Evolutionary conservation across 2,329 filamentous ascomycete genomes (phyloP).

Genomic region (Diaporthe humulicola): DNA sequence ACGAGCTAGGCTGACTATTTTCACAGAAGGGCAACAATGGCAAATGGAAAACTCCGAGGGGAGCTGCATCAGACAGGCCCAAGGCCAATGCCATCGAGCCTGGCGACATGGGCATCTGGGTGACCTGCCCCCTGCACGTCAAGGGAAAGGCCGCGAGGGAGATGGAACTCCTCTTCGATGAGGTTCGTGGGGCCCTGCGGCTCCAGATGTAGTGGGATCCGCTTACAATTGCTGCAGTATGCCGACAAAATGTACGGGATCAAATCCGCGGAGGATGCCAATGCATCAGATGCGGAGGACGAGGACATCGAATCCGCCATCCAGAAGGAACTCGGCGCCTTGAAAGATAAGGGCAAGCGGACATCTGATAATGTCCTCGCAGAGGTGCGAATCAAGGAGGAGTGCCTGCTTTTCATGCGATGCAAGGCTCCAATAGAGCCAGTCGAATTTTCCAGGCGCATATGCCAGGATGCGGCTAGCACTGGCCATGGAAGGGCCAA

Average conservation of each 20-base stretch:
- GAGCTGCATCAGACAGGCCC: slow-evolving; percentile 57
- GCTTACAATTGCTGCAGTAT: slow-evolving; percentile 63
- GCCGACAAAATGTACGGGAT: slow-evolving; percentile 73
- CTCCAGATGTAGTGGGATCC: neutral
- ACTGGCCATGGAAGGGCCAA: slow-evolving; percentile 50
- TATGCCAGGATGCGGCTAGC: slow-evolving; percentile 62
- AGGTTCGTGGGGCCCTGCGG: slow-evolving; percentile 60
- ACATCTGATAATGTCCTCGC: slow-evolving; percentile 63
- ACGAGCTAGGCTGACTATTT: slow-evolving; percentile 5
- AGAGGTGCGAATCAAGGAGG: slow-evolving; percentile 67
- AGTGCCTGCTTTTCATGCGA: slow-evolving; percentile 74
- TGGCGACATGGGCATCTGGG: slow-evolving; percentile 82
- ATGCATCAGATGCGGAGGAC: slow-evolving; percentile 58
- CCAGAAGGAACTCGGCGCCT: slow-evolving; percentile 75
- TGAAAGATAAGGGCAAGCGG: slow-evolving; percentile 61
- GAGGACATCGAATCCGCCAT: slow-evolving; percentile 82
- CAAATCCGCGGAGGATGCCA: slow-evolving; percentile 52
- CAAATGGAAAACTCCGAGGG: slow-evolving; percentile 72
- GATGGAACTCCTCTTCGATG: slow-evolving; percentile 74
- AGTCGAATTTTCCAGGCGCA: slow-evolving; percentile 64
- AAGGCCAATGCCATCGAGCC: slow-evolving; percentile 68
- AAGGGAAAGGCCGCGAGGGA: slow-evolving; percentile 78
- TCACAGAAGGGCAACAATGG: slow-evolving; percentile 64
- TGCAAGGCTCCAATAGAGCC: slow-evolving; percentile 69
- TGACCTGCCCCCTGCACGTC: slow-evolving; percentile 80